Conservation (phyloP, 140 eudicot species). For the Erigeron philadelphicus region DNA sequence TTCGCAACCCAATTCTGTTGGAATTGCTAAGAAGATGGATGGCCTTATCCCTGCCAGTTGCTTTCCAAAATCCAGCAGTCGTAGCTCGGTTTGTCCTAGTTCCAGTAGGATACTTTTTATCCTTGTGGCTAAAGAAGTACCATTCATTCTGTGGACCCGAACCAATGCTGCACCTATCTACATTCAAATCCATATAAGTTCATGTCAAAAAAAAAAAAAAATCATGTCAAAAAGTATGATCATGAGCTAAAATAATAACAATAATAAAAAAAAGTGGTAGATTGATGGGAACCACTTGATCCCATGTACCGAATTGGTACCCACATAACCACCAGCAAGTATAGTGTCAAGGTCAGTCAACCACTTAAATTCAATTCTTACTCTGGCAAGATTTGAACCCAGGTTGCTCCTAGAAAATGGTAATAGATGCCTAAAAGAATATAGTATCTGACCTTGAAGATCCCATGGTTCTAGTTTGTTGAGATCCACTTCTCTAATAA, state of each 20-base stretch:
- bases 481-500: conserved; percentile 66
- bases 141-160: conserved; percentile 86
- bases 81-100: conserved; percentile 88
- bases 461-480: conserved; percentile 77
- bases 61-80: conserved; percentile 86
- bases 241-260: no score
- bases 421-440: not conserved
- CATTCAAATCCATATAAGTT: conserved; percentile 1
- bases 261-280: no score
- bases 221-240: not conserved
- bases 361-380: no score
- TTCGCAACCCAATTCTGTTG: conserved; percentile 74
- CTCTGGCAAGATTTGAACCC: no score
- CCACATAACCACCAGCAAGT: no score
- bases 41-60: conserved; percentile 84
- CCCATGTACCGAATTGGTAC: no score
- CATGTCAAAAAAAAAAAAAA: not conserved
- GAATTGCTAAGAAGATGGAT: conserved; percentile 54
- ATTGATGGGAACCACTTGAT: no score
- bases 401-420: no score
- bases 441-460: conserved; percentile 43
- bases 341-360: no score
- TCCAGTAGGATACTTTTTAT: conserved; percentile 89
- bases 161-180: conserved; percentile 85
- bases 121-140: conserved; percentile 96